phyloP scores from a whole-genome alignment of 495 filamentous ascomycete genomes.

The Chaetomidium leptoderma region DNA sequence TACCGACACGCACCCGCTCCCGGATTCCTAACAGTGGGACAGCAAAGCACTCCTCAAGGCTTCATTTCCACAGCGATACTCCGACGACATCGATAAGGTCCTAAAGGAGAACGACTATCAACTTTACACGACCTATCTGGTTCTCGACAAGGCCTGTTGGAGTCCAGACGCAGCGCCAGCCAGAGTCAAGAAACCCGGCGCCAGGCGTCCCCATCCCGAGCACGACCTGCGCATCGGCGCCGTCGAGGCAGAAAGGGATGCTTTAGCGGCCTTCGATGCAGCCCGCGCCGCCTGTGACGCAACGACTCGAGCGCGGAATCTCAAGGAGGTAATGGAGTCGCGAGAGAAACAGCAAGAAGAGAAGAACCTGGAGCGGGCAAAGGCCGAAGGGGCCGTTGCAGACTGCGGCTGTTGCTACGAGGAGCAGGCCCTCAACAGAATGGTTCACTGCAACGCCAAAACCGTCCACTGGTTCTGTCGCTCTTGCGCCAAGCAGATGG shows the following conservation, averaged over 20 bases:
- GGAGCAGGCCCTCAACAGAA: slow-evolving; percentile 59
- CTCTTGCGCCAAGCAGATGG: slow-evolving; percentile 57
- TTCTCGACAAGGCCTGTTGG: slow-evolving; percentile 25
- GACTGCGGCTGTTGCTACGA: slow-evolving; percentile 71
- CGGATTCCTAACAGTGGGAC: neutral
- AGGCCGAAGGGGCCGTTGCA: slow-evolving; percentile 45
- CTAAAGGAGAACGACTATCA: slow-evolving; percentile 17
- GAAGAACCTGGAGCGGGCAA: slow-evolving; percentile 41
- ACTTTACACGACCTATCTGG: slow-evolving; percentile 33
- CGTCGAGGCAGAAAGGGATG: slow-evolving; percentile 21
- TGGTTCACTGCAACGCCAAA: slow-evolving; percentile 61
- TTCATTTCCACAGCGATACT: slow-evolving; percentile 25
- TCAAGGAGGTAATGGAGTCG: slow-evolving; percentile 28
- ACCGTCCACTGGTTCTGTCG: slow-evolving; percentile 59
- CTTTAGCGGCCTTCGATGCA: slow-evolving; percentile 29
- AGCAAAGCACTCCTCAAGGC: slow-evolving; percentile 27
- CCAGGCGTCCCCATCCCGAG: slow-evolving; percentile 1
- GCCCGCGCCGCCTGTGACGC: slow-evolving; percentile 22
- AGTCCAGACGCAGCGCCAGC: slow-evolving; percentile 10
- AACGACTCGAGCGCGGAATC: slow-evolving; percentile 19
- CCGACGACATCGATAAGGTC: slow-evolving; percentile 17
- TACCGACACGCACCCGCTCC: too few relatives aligned
- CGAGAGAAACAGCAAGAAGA: slow-evolving; percentile 36
- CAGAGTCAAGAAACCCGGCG: slow-evolving; percentile 24
- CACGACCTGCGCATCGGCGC: neutral